A percentile compares a stretch with the other conserved stretches of the same genome.
phyloP scores from a whole-genome alignment of 192 early-diverging fungal genomes.

The Funneliformis mosseae region DNA sequence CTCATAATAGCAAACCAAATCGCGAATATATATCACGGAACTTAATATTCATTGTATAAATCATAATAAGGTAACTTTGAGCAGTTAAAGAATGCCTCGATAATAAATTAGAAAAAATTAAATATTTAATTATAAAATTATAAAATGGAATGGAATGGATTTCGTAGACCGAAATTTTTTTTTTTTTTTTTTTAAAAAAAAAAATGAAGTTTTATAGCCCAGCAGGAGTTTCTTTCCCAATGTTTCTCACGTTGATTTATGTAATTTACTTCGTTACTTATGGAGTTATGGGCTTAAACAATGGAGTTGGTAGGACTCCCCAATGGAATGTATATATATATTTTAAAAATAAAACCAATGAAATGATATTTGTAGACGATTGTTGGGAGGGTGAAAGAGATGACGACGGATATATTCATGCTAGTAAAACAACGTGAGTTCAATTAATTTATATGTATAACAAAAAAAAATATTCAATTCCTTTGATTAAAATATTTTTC shows the following conservation, averaged over 20 bases:
- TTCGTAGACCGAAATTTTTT: no score
- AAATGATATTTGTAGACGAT: slow-evolving; percentile 40
- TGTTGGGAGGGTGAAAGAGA: slow-evolving; percentile 56
- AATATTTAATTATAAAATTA: no score
- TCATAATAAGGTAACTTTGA: no score
- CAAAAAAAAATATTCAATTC: not conserved
- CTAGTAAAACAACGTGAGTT: slow-evolving; percentile 36
- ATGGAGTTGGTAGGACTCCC: slow-evolving; percentile 6
- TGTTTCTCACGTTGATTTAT: not conserved
- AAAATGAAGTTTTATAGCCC: not conserved
- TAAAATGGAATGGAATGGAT: no score
- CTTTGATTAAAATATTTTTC: not conserved
- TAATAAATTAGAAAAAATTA: no score
- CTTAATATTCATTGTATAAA: no score
- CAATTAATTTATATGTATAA: not conserved
- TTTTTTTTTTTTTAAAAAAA: no score
- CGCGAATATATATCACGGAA: no score
- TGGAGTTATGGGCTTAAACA: not conserved
- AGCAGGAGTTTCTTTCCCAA: not conserved
- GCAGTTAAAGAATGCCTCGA: no score
- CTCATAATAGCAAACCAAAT: no score
- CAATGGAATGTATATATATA: not conserved
- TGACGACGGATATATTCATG: slow-evolving; percentile 33
- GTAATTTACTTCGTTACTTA: not conserved
- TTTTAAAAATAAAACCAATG: not conserved